Evolutionary conservation across 768 basidiomycete species (phyloP).

Genomic region (Russula virescens): DNA sequence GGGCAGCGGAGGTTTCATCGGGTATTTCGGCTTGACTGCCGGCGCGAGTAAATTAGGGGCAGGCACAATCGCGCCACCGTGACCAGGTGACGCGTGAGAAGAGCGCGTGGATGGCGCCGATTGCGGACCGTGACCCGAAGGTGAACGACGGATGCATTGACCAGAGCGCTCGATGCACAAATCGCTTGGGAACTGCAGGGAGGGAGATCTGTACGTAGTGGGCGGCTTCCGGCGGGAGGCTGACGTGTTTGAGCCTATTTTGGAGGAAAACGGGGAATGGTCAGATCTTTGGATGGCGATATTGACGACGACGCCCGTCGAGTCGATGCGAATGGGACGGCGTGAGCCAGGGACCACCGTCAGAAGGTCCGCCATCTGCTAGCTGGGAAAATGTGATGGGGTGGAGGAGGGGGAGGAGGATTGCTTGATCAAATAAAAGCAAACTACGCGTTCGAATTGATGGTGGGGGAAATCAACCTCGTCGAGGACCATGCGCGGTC

Average conservation of each 20-base stretch:
- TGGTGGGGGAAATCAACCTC: neutral
- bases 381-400: neutral
- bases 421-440: neutral
- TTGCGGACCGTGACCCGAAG: slow-evolving; percentile 11
- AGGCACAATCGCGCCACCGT: neutral
- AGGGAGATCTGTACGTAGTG: slow-evolving; percentile 24
- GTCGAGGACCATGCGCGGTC: neutral
- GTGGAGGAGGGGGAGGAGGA: neutral
- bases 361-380: slow-evolving; percentile 18
- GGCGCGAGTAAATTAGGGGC: neutral
- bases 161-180: slow-evolving; percentile 24
- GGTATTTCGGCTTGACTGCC: slow-evolving; percentile 9
- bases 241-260: slow-evolving; percentile 9
- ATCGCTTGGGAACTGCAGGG: slow-evolving; percentile 16
- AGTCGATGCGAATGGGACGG: slow-evolving; percentile 23
- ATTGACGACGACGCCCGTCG: slow-evolving; percentile 20
- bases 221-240: slow-evolving; percentile 23
- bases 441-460: neutral
- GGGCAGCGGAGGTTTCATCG: slow-evolving; percentile 20
- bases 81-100: slow-evolving; percentile 8
- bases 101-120: slow-evolving; percentile 1
- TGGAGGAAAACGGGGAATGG: slow-evolving; percentile 16
- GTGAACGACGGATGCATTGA: slow-evolving; percentile 6
- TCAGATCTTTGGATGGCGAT: slow-evolving; percentile 14
- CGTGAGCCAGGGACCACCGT: slow-evolving; percentile 24